phyloP scores from a whole-genome alignment of 805 yeast genomes.

The Komagataella ulmi region DNA sequence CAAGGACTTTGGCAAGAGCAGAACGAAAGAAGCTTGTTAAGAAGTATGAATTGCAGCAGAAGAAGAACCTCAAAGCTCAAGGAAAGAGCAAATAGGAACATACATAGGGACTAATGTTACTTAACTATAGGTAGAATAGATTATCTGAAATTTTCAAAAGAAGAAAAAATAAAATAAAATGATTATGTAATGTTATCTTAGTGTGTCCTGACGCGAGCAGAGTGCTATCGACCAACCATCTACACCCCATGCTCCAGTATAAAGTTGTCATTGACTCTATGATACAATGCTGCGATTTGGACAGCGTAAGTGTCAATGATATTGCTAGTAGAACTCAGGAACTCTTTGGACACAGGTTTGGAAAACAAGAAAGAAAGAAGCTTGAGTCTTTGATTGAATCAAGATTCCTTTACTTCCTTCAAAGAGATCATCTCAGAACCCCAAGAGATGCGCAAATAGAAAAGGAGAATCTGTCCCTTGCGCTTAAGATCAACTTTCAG shows the following conservation, averaged over 20 bases:
- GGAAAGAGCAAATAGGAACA: background rate
- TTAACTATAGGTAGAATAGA: background rate
- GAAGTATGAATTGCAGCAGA: slow-evolving; percentile 77
- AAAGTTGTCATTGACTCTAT: background rate
- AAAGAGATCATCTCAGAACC: background rate
- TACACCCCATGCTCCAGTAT: background rate
- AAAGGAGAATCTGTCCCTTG: background rate
- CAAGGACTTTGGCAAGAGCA: slow-evolving; percentile 67
- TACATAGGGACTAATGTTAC: background rate
- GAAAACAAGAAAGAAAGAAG: slow-evolving; percentile 16
- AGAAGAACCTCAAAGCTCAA: slow-evolving; percentile 47
- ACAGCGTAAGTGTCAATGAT: background rate
- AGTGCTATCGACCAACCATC: background rate
- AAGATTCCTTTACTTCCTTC: background rate
- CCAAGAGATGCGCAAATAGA: background rate
- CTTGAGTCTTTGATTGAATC: slow-evolving; percentile 13
- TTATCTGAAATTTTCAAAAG: background rate
- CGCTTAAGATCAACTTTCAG: background rate
- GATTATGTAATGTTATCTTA: background rate
- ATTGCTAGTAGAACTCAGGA: background rate
- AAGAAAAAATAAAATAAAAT: no score
- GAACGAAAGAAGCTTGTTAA: slow-evolving; percentile 78
- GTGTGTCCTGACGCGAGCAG: background rate
- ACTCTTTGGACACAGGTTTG: slow-evolving; percentile 1
- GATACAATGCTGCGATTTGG: background rate